A percentile compares a stretch with the other conserved stretches of the same genome.
Conservation (phyloP, 208 protist species). For the Crithidia brevicula region DNA sequence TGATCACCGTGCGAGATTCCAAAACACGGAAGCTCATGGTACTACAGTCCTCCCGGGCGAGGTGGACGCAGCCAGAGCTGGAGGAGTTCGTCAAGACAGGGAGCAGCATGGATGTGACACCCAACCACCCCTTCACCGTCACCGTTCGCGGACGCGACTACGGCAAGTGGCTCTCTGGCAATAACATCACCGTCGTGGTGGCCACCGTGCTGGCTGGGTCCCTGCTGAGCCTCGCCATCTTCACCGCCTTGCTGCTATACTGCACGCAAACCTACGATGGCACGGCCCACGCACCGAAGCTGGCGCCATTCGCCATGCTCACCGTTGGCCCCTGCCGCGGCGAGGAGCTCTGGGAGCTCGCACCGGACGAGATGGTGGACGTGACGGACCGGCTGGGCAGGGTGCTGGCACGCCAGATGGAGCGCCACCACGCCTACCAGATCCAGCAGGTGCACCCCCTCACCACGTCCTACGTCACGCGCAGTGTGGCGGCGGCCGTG, state of each 20-base stretch:
- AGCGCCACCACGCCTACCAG: slow-evolving; percentile 43
- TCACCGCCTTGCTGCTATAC: slow-evolving; percentile 29
- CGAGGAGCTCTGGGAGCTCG: slow-evolving; percentile 69
- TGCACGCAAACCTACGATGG: slow-evolving; percentile 60
- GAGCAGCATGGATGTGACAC: neutral
- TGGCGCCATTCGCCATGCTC: slow-evolving; percentile 70
- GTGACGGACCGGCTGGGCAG: neutral
- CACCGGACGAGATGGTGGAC: slow-evolving; percentile 1
- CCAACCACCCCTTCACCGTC: slow-evolving; percentile 11
- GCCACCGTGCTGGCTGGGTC: slow-evolving; percentile 1
- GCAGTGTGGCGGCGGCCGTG: neutral
- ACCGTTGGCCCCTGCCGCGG: slow-evolving; percentile 66
- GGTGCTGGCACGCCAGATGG: neutral
- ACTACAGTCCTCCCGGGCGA: slow-evolving; percentile 4
- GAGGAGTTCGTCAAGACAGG: slow-evolving; percentile 1
- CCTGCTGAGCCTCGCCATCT: slow-evolving; percentile 32
- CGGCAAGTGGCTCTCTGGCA: neutral
- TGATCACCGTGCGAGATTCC: slow-evolving; percentile 40
- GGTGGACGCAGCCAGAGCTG: neutral
- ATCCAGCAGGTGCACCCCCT: slow-evolving; percentile 78
- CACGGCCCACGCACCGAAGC: slow-evolving; percentile 59
- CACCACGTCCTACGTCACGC: slow-evolving; percentile 58
- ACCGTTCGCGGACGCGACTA: slow-evolving; percentile 13
- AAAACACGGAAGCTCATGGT: slow-evolving; percentile 16
- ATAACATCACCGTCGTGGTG: slow-evolving; percentile 15